Base-by-base conservation (phyloP, 1,284 basidiomycete genomes). In the Fistulina hepatica region DNA sequence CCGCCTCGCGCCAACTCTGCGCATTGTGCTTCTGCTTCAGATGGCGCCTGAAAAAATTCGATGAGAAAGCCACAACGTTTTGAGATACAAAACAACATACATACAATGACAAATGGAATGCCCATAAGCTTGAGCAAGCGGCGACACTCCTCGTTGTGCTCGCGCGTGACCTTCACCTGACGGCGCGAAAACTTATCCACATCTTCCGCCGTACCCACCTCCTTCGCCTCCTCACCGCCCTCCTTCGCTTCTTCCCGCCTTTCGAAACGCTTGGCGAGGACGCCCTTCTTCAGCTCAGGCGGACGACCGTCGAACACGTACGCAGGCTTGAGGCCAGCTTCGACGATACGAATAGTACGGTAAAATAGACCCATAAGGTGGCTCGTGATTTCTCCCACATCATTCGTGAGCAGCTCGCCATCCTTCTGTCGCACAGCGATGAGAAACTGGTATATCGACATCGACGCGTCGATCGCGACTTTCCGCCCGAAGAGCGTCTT, bases 221-320 rank as follows among this genome's bases (percentile, higher is more conserved):
- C 95, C 56, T 97, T 97, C 0, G 94, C 92, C 57, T 97, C 94
- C 54, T 92, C 91, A 8, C 86, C 89, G 15, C 85, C 91, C 44
- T 89, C 91, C 48, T 92, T 91, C 0, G 95, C 95, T 50, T 95
- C 91, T 53, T 89, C 88, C 39, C 95, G 69, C 48, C 69, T 73
- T 43, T 90, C 92, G 52, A 92, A 92, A 17, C 95, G 90, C 61
- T 97, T 91, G 4, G 85, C 80, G 12, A 97, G 76, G 50, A 98
- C 92, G 38, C 90, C 90, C 41, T 89, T 81, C 63, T 99, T 99
- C 58, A 99, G 65, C 45, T 97, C 92, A 34, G 94, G 94, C 1
- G 94, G 95, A 58, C 94, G 95, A 7, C 95, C 95, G 60, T 99
- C 95, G 51, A 99, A 99, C 16, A 99, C 90, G 59, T 97, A 98